Percentiles rank a stretch among this genome's conserved stretches.
phyloP scores from a whole-genome alignment of 768 basidiomycete species.

The Termitomyces sp. region DNA sequence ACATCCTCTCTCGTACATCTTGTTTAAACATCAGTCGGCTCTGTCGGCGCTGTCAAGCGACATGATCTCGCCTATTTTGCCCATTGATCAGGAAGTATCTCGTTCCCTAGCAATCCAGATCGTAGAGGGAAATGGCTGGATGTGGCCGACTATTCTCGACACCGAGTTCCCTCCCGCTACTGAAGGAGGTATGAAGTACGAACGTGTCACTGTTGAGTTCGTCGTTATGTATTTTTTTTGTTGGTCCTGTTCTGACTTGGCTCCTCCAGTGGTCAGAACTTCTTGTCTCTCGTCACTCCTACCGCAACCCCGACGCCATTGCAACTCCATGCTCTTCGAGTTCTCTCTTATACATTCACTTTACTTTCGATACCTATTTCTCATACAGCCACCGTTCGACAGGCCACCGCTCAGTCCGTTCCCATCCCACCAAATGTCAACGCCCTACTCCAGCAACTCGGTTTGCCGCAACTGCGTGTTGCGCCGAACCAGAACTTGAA shows the following conservation, averaged over 20 bases:
- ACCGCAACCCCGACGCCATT: conserved; percentile 44
- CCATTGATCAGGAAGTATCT: conserved; percentile 8
- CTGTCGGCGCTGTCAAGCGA: conserved; percentile 27
- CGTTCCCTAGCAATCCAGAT: conserved; percentile 25
- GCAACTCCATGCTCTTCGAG: conserved; percentile 59
- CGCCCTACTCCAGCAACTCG: conserved; percentile 57
- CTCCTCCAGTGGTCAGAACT: conserved; percentile 39
- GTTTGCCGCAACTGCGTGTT: conserved; percentile 45
- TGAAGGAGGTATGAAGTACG: conserved; percentile 36
- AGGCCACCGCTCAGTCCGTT: conserved; percentile 20
- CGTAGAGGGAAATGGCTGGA: conserved; percentile 36
- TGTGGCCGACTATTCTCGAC: conserved; percentile 46
- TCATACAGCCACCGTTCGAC: conserved; percentile 16
- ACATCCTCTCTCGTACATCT: conserved; percentile 29
- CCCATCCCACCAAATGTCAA: conserved; percentile 50
- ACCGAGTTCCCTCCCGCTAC: conserved; percentile 35
- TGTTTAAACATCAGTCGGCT: conserved; percentile 37
- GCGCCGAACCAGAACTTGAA: conserved; percentile 26
- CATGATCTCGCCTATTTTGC: not conserved
- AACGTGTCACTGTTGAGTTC: conserved; percentile 32
- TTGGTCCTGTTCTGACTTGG: conserved; percentile 5
- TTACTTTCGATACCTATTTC: conserved; percentile 31
- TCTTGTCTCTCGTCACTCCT: conserved; percentile 44
- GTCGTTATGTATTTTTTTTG: conserved; percentile 13
- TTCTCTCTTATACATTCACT: conserved; percentile 54